These are phyloP conservation scores for Fusarium caatingaense DNA, from an alignment of 2,329 filamentous ascomycete species.

Conservation along the genomic window DNA sequence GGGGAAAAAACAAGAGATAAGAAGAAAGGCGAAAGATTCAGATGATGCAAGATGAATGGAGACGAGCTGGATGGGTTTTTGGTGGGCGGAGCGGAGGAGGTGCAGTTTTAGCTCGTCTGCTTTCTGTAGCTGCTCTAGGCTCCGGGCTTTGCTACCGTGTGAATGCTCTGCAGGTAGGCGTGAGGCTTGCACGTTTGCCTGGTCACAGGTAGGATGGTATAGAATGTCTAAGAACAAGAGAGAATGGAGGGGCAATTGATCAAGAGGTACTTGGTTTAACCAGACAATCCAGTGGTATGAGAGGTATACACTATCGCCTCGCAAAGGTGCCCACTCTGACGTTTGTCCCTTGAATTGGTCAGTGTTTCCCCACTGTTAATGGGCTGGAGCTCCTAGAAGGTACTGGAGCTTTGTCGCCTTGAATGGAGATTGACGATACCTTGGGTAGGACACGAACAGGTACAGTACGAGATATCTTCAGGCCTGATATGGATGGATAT, in stretches of 20 bases:
- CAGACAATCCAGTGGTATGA: fast-evolving
- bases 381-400: conserved; percentile 41
- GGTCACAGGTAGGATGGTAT: conserved; percentile 37
- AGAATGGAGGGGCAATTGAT: conserved; percentile 50
- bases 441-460: background rate
- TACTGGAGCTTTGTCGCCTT: conserved; percentile 38
- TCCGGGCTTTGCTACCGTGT: background rate
- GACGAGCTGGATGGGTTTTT: conserved; percentile 44
- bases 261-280: conserved; percentile 25
- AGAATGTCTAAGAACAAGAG: conserved; percentile 58
- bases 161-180: conserved; percentile 14
- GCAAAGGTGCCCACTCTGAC: conserved; percentile 31
- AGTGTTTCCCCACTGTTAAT: conserved; percentile 38
- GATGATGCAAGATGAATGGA: conserved; percentile 35
- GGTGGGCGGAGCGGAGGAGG: conserved; percentile 43
- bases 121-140: conserved; percentile 22
- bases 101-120: conserved; percentile 39
- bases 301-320: conserved; percentile 23
- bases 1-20: conserved; percentile 24
- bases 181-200: conserved; percentile 40
- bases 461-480: conserved; percentile 23
- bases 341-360: conserved; percentile 27
- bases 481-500: background rate
- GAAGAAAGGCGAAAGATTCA: conserved; percentile 27
- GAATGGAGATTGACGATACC: conserved; percentile 2